These are phyloP conservation scores for Phalaenopsis hybrid DNA, from an alignment of 116 monocot species.

Conservation along the genomic window DNA sequence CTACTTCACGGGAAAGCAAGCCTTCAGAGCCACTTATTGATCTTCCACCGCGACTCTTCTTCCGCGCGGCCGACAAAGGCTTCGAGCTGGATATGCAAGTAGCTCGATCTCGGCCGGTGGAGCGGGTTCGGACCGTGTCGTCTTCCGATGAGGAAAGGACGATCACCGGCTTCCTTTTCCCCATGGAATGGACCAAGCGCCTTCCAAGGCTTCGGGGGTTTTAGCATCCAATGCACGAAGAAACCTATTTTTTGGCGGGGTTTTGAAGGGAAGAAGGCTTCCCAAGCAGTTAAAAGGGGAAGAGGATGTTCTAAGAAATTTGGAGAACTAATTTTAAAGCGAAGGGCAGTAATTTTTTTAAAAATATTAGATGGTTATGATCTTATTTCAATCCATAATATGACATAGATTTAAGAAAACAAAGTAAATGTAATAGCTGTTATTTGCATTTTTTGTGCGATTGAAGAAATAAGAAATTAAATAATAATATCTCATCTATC, in stretches of 20 bases:
- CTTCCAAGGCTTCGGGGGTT: not conserved
- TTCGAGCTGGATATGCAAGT: not conserved
- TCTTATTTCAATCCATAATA: no score
- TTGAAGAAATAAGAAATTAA: no score
- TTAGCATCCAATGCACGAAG: not conserved
- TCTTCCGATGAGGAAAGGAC: constrained; percentile 13
- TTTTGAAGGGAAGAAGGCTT: constrained; percentile 5
- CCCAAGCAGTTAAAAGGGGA: not conserved
- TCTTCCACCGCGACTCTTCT: constrained; percentile 9
- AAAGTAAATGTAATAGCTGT: no score
- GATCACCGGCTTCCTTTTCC: constrained; percentile 15
- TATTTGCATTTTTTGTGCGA: no score
- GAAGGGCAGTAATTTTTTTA: no score
- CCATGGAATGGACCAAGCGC: constrained; percentile 12
- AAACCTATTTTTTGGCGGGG: constrained; percentile 5
- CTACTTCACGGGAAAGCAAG: not conserved
- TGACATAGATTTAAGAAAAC: no score
- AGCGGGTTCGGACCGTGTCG: constrained; percentile 5
- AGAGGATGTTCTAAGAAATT: no score
- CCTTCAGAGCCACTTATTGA: not conserved
- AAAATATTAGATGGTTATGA: no score
- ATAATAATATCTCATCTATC: no score
- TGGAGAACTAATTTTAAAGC: no score
- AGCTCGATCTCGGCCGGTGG: not conserved
- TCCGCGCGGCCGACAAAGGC: constrained; percentile 12